A percentile compares a stretch with the other conserved stretches of the same genome.
Conservation (phyloP, 768 basidiomycete genomes). For the Collybia sordida region DNA sequence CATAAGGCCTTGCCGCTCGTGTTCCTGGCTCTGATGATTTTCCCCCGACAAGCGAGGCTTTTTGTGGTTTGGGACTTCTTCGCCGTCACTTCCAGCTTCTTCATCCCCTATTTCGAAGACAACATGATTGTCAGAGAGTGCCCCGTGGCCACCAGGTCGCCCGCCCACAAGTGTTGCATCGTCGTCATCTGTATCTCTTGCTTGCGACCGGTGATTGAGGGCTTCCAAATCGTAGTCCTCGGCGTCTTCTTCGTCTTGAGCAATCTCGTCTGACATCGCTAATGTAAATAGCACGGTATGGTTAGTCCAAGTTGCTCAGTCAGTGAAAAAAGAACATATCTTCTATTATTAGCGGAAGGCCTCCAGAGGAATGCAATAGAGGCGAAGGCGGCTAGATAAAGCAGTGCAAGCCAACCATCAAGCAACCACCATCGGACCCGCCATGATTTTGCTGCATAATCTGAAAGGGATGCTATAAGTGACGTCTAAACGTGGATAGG, state of each 20-base stretch:
- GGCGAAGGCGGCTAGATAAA: constrained; percentile 81
- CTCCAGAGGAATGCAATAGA: constrained; percentile 91
- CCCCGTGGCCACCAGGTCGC: constrained; percentile 45
- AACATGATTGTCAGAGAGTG: constrained; percentile 63
- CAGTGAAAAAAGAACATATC: constrained; percentile 49
- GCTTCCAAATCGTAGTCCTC: constrained; percentile 90
- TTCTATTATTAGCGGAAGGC: constrained; percentile 85
- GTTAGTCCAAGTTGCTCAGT: constrained; percentile 15
- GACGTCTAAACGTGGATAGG: constrained; percentile 4
- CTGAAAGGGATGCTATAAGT: constrained; percentile 33
- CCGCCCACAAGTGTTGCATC: constrained; percentile 71
- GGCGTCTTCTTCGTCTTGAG: constrained; percentile 92
- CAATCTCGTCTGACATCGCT: constrained; percentile 94
- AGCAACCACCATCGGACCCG: constrained; percentile 92
- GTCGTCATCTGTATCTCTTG: constrained; percentile 57
- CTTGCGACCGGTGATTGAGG: constrained; percentile 53
- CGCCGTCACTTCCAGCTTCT: constrained; percentile 64
- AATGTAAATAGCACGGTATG: constrained; percentile 53
- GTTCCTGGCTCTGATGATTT: constrained; percentile 42
- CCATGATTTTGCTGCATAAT: constrained; percentile 93
- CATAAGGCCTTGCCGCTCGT: constrained; percentile 72
- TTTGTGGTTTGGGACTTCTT: constrained; percentile 51
- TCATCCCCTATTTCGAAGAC: constrained; percentile 93
- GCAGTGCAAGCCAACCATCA: constrained; percentile 89
- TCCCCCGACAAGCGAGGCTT: constrained; percentile 54